Percentiles rank a stretch among this genome's conserved stretches.
Evolutionary conservation across 1,139 yeast genomes (phyloP).

Genomic region (Debaryomycetaceae sp.): DNA sequence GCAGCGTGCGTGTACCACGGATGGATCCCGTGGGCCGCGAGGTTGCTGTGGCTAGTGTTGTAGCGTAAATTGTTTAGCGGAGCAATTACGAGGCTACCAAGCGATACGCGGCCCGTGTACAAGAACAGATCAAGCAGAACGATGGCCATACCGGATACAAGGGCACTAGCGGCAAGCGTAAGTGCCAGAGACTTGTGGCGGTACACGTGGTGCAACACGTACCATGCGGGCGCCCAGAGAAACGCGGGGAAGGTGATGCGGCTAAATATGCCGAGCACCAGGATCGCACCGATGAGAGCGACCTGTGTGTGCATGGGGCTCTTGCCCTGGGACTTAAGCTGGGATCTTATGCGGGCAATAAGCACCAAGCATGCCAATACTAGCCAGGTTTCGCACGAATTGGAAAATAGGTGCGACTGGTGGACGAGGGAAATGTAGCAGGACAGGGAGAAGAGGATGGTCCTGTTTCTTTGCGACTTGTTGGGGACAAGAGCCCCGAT

Average conservation of each 20-base stretch:
- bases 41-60: conserved; percentile 48
- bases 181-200: conserved; percentile 10
- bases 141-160: conserved; percentile 10
- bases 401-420: conserved; percentile 84
- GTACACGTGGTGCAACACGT: conserved; percentile 26
- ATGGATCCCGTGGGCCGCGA: conserved; percentile 76
- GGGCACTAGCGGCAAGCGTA: conserved; percentile 1
- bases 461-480: conserved; percentile 54
- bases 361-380: conserved; percentile 46
- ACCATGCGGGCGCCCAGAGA: conserved; percentile 47
- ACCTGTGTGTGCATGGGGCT: conserved; percentile 8
- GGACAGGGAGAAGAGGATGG: conserved; percentile 56
- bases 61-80: conserved; percentile 72
- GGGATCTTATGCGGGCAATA: conserved; percentile 33
- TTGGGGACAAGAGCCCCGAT: conserved; percentile 40
- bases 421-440: conserved; percentile 72
- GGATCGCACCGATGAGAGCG: conserved; percentile 38
- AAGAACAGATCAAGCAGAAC: conserved; percentile 35
- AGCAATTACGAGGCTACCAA: conserved; percentile 37
- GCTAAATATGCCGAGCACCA: conserved; percentile 68
- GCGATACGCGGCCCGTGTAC: background rate
- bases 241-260: conserved; percentile 77
- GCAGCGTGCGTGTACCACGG: conserved; percentile 64
- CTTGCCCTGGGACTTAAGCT: conserved; percentile 7
- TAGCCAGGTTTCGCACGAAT: conserved; percentile 69